Base-by-base conservation (phyloP, 805 yeast species). In the Pichia californica region DNA sequence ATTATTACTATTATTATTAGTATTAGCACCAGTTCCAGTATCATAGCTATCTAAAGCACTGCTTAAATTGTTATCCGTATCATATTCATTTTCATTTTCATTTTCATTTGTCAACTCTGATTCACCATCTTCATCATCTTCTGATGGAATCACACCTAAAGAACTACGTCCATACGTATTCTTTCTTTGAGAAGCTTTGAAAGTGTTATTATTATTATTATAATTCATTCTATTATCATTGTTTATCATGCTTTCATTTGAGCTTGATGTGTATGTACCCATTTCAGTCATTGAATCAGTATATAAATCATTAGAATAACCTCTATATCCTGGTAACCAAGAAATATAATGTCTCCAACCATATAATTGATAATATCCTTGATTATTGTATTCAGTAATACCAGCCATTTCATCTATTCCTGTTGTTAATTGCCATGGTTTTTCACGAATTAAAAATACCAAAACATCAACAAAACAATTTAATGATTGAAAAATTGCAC, bases 401-500 rank as follows among this genome's bases (percentile, higher is more conserved):
- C 36, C 43, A 26, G 30, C 18, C 5, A 57, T 52, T 26, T 61
- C 66, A 1, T 64, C 57, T 10, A 50, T 43, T 4, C 40, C 13
- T 14, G 51, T 54, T 41, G 56, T 54, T 37, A 57, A 48, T 36
- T 68, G 67, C 95, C 95, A 87, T 1, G 95, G 95, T 46, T 68
- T 72, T 57, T 88, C 97, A 43, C 95, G 69, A 49, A 79, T 74
- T 29, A 83, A 64, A 57, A 86, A 88, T 10, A 88, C 95, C 15
- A 76, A 45, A 0, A 88, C 70, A 56, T 88, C 95, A 21, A 88
- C 79, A 23, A 80, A 69, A 38, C 95, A 88, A 61, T 83, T 83
- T 53, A 85, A 72, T 2, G 95, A 89, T 61, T 83, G 88, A 69
- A 81, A 77, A 51, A 80, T 79, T 0, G 93, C 83, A n/a, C 83